Evolutionary conservation across 2,329 filamentous ascomycete species (phyloP), one percentile per base, ranked within the genome.

Genomic region (Boeremia exigua): DNA sequence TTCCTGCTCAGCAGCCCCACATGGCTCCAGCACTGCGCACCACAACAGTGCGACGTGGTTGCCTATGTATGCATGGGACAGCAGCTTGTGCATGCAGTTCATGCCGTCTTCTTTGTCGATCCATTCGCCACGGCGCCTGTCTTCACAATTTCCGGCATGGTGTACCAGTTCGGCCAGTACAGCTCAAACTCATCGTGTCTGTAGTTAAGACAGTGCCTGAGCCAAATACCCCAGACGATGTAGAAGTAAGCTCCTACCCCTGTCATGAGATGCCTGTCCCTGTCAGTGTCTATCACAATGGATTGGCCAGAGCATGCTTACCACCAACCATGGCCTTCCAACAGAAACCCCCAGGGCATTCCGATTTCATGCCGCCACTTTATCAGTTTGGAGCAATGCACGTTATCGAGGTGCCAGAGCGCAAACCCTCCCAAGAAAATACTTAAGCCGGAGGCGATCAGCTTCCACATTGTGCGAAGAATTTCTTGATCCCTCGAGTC

Each of bases 221-320:
- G 81, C 88, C 90, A 94, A 25, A 93, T 86, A 12, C 90, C 88
- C 91, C 91, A 96, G 12, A 86, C 80, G 63, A 96, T 91, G 71
- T 94, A 92, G 70, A 88, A 89, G 74, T 96, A 96, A 14, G 91
- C 91, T 72, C 91, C 91, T 32, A 88, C 80, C 11, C 91, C 91
- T 0, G 91, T 95, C 82, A 94, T 87, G 33, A 94, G 69, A 76
- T 94, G 91, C 89, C 88, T 83, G 9, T 10, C 10, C 28, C 19
- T 27, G 30, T 57, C 49, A 69, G 56, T 63, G 6, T 46, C 37
- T 48, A 12, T n/a, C 29, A 17, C 6, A 29, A 3, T 19, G 23
- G 12, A 19, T 12, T 3, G 3, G 11, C n/a, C 10, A 14, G 12
- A 34, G 12, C 11, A 30, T 54, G 75, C 82, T 74, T 74, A 86